phyloP scores from a whole-genome alignment of 257 asterid species.

The Paulownia fortunei region DNA sequence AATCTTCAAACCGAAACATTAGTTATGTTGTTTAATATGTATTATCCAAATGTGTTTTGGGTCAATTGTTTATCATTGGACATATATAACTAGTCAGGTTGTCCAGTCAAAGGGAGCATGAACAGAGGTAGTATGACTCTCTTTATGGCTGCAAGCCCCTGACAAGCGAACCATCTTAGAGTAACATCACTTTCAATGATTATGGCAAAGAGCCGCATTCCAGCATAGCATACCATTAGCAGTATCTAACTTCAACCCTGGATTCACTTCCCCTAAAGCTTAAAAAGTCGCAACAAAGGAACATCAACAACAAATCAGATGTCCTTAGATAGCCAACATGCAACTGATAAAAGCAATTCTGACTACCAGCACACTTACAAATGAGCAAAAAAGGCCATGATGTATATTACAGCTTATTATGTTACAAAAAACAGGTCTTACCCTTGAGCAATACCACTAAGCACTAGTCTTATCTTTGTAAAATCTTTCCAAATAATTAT shows the following conservation, averaged over 20 bases:
- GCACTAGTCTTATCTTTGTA: not conserved
- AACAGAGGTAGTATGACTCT: not conserved
- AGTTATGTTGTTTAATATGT: too few species aligned
- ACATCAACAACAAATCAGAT: not conserved
- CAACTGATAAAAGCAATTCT: not conserved
- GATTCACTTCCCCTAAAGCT: not conserved
- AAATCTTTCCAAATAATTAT: not conserved
- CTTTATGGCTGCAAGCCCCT: not conserved
- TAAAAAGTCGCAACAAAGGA: not conserved
- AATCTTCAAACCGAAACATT: too few species aligned
- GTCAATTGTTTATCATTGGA: too few species aligned
- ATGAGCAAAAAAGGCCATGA: constrained; percentile 3
- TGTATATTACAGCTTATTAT: constrained; percentile 13
- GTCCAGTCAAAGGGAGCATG: not conserved
- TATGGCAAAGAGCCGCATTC: not conserved
- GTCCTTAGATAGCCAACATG: not conserved
- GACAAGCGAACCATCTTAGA: not conserved
- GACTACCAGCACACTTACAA: not conserved
- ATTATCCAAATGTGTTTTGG: too few species aligned
- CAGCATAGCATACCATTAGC: not conserved
- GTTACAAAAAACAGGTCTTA: not conserved
- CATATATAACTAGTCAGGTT: too few species aligned
- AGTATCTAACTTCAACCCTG: not conserved
- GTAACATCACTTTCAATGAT: not conserved
- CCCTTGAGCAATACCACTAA: not conserved